Base-by-base conservation (phyloP, 1,284 basidiomycete species). In the Mycosarcoma mackinlayi region DNA sequence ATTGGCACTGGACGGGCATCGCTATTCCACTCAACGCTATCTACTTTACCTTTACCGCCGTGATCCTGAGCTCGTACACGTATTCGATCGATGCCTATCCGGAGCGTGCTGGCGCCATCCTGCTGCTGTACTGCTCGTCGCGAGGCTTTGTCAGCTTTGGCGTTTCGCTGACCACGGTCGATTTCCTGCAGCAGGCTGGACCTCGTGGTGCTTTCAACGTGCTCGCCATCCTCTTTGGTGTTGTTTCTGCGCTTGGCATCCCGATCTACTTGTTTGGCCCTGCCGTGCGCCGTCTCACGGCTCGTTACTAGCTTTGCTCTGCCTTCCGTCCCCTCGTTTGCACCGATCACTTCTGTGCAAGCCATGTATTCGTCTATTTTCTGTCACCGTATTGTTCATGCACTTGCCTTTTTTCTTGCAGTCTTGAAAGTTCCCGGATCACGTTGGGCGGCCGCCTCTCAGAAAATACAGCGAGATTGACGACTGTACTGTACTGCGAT, bases 211-310 rank as follows among this genome's bases (percentile, higher is more conserved):
- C 45, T 2, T 35, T 47, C 23, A 47, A 47, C 23, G 33, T 47
- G 14, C 33, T 47, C 24, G 45, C 45, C 19, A 47, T 47, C n/a
- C 31, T 47, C 19, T 35, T 35, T 35, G 45, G 45, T 8, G 30
- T 35, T 7, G 31, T 47, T 16, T 34, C 45, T 23, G 45, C 45
- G 11, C 27, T 47, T 34, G 45, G 31, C 31, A 47, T 47, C 16
- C 45, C 45, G 21, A 14, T 35, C 31, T 47, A 47, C 45, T 35
- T 47, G 7, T 35, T 47, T n/a, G 45, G 45, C 5, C 41, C 44
- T 6, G 44, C 44, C 3, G 31, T 46, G 10, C 44, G 44, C 44
- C 44, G 44, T 10, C 44, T 46, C n/a, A 46, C 44, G 4, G 31
- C 30, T 3, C 27, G 44, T 6, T 46, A 46, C 30, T 46, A 46